Evolutionary conservation across 2,329 filamentous ascomycete species (phyloP).

Genomic region (Aspergillus nomiae): DNA sequence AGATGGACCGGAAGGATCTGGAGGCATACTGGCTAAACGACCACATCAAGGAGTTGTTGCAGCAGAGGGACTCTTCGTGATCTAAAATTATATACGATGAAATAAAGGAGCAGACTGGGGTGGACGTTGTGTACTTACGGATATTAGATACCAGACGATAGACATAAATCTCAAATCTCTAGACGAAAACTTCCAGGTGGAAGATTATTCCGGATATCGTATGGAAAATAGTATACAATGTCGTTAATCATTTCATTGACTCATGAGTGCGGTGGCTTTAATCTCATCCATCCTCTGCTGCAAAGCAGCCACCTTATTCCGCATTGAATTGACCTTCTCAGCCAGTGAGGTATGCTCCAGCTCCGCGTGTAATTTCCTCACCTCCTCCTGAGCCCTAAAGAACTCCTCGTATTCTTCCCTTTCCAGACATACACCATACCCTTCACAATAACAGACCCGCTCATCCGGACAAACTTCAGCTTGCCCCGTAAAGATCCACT

Average conservation of each 20-base stretch:
- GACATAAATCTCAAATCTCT: background rate
- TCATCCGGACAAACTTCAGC: conserved; percentile 12
- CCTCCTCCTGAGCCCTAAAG: background rate
- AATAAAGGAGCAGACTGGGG: background rate
- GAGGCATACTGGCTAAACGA: conserved; percentile 46
- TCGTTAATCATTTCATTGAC: background rate
- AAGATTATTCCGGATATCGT: background rate
- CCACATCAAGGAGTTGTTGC: conserved; percentile 40
- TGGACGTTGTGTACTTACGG: background rate
- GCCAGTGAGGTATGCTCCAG: background rate
- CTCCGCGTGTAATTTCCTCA: background rate
- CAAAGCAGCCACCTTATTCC: background rate
- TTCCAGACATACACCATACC: conserved; percentile 9
- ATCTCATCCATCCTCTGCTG: conserved; percentile 4
- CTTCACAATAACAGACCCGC: conserved; percentile 11
- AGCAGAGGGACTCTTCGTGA: conserved; percentile 17
- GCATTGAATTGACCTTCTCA: background rate
- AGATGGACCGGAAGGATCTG: conserved; percentile 35
- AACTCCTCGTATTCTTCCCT: conserved; percentile 11
- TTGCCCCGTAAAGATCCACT: conserved; percentile 25
- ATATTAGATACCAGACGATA: conserved; percentile 2
- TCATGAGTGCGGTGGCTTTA: conserved; percentile 1
- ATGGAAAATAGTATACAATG: background rate
- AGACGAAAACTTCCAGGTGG: background rate
- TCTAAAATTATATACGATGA: background rate